These are phyloP conservation scores for Chytriomyces confervae DNA, from an alignment of 192 early-diverging fungal genomes.

Conservation along the genomic window DNA sequence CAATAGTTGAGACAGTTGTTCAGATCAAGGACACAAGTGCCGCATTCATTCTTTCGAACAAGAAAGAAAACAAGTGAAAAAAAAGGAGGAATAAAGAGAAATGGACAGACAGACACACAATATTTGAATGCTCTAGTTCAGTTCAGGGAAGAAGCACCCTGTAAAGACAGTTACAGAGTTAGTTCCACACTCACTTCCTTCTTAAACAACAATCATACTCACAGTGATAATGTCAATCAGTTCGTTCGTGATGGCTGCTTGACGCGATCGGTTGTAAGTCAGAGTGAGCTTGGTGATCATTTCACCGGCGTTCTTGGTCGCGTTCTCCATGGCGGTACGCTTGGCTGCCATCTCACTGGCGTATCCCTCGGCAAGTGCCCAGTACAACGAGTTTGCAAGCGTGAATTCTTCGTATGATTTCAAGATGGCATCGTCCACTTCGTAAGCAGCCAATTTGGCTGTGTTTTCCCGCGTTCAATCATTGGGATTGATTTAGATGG, in stretches of 20 bases:
- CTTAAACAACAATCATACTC: not conserved
- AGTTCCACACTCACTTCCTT: not conserved
- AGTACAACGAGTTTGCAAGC: conserved; percentile 93
- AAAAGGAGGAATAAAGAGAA: no score
- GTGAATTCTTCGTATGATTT: conserved; percentile 91
- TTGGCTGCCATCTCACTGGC: conserved; percentile 95
- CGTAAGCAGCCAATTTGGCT: conserved; percentile 88
- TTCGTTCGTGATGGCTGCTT: conserved; percentile 98
- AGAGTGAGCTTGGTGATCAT: conserved; percentile 97
- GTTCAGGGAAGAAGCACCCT: conserved; percentile 4
- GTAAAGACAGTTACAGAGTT: not conserved
- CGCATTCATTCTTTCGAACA: no score
- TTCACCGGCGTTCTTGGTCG: conserved; percentile 98
- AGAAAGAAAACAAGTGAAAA: no score
- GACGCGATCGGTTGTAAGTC: conserved; percentile 96
- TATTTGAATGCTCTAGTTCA: not conserved
- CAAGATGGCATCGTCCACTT: conserved; percentile 73
- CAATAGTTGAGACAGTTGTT: no score
- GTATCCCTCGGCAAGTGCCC: conserved; percentile 95
- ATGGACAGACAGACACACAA: not conserved
- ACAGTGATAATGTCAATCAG: conserved; percentile 61
- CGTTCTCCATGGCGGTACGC: conserved; percentile 99
- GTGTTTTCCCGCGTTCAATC: not conserved
- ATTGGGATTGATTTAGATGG: no score
- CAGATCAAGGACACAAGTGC: no score